Percentiles rank a stretch among this genome's conserved stretches.
phyloP scores from a whole-genome alignment of 2,329 filamentous ascomycete genomes.

The Chaetothyriales sp. region DNA sequence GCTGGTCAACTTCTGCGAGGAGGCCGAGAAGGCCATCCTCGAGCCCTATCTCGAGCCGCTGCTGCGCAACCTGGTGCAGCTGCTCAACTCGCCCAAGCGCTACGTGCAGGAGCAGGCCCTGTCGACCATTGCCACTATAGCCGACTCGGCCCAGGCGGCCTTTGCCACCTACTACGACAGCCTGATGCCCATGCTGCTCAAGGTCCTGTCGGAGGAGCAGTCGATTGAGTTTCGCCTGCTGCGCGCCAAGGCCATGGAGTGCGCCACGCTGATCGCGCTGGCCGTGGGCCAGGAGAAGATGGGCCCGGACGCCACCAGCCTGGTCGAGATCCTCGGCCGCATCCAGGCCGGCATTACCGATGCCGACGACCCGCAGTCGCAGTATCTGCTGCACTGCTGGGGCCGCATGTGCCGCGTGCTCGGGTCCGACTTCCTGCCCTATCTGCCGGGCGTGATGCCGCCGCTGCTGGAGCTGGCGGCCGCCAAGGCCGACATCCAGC shows the following conservation, averaged over 20 bases:
- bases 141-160: slow-evolving; percentile 90
- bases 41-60: slow-evolving; percentile 89
- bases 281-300: slow-evolving; percentile 91
- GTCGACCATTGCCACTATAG: slow-evolving; percentile 95
- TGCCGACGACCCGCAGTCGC: slow-evolving; percentile 85
- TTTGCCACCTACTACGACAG: slow-evolving; percentile 93
- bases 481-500: slow-evolving; percentile 92
- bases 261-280: slow-evolving; percentile 81
- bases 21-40: slow-evolving; percentile 80
- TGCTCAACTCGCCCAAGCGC: slow-evolving; percentile 81
- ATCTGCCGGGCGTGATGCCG: slow-evolving; percentile 85
- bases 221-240: slow-evolving; percentile 86
- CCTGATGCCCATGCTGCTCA: slow-evolving; percentile 87
- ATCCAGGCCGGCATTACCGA: slow-evolving; percentile 81
- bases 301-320: slow-evolving; percentile 68
- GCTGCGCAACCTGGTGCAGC: slow-evolving; percentile 68
- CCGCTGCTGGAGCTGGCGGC: slow-evolving; percentile 80
- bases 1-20: slow-evolving; percentile 96
- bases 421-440: slow-evolving; percentile 79
- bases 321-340: slow-evolving; percentile 74
- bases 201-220: slow-evolving; percentile 75
- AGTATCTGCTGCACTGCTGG: slow-evolving; percentile 98
- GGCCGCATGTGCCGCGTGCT: slow-evolving; percentile 96
- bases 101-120: slow-evolving; percentile 96
- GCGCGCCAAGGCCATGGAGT: slow-evolving; percentile 97